These are phyloP conservation scores for Fusarium sp. DNA, from an alignment of 2,329 filamentous ascomycete species.

Conservation along the genomic window DNA sequence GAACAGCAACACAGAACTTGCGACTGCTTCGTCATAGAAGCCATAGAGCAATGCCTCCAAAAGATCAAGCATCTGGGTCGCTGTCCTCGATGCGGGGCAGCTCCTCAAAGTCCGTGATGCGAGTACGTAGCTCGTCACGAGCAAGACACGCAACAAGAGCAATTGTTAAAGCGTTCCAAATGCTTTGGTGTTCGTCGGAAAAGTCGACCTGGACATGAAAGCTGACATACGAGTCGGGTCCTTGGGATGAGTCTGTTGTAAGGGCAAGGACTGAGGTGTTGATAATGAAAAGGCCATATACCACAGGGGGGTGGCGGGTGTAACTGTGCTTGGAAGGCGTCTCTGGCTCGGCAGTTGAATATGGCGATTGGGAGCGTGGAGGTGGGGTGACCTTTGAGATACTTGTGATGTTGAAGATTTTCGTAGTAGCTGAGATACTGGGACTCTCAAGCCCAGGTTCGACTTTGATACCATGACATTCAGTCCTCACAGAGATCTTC, in stretches of 20 bases:
- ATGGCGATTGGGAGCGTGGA: conserved; percentile 1
- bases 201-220: conserved; percentile 58
- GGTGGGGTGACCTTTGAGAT: not conserved
- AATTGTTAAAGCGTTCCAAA: conserved; percentile 59
- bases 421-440: not conserved
- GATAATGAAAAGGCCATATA: conserved; percentile 58
- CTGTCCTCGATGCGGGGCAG: conserved; percentile 48
- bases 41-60: not conserved
- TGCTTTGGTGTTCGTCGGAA: conserved; percentile 52
- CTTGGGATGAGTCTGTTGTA: conserved; percentile 54
- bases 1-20: not conserved
- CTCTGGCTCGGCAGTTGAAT: not conserved
- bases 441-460: conserved; percentile 25
- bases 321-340: conserved; percentile 35
- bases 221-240: conserved; percentile 52
- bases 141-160: conserved; percentile 55
- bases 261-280: conserved; percentile 54
- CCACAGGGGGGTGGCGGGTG: conserved; percentile 52
- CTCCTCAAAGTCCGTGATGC: conserved; percentile 52
- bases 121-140: conserved; percentile 53
- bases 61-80: conserved; percentile 53
- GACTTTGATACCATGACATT: conserved; percentile 19
- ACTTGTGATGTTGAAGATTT: not conserved
- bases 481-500: conserved; percentile 18
- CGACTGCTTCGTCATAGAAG: not conserved